Conservation (phyloP, 176 grass and related monocot genomes). For the Carex pumila region DNA sequence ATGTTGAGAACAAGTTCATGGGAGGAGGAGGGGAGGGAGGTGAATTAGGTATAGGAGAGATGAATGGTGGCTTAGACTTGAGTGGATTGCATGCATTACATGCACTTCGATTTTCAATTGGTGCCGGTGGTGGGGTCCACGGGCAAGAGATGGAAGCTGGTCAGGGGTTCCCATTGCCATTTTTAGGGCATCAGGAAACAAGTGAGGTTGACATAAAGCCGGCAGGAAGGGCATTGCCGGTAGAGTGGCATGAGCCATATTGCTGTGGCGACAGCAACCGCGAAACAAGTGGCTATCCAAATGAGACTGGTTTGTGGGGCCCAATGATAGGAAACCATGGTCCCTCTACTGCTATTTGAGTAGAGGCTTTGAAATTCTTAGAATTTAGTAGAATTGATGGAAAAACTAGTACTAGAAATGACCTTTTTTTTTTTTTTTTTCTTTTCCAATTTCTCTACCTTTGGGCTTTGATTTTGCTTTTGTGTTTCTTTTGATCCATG, state of each 20-base stretch:
- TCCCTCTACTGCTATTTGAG: slow-evolving; percentile 50
- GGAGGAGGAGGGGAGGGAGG: background rate
- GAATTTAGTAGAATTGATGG: slow-evolving; percentile 51
- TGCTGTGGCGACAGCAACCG: slow-evolving; percentile 46
- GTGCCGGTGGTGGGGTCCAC: background rate
- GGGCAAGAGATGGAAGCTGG: background rate
- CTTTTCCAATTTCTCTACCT: slow-evolving; percentile 10
- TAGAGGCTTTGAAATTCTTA: background rate
- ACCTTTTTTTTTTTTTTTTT: slow-evolving; percentile 20
- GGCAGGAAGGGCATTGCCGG: slow-evolving; percentile 34
- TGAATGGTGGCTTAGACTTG: background rate
- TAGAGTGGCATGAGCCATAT: slow-evolving; percentile 52
- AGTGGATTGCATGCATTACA: slow-evolving; percentile 2
- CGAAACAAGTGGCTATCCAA: slow-evolving; percentile 31
- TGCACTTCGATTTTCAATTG: slow-evolving; percentile 12
- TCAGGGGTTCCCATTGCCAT: slow-evolving; percentile 3
- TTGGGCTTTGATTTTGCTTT: slow-evolving; percentile 22
- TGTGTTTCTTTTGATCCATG: slow-evolving; percentile 8
- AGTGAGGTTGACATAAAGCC: slow-evolving; percentile 40
- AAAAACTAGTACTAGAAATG: slow-evolving; percentile 34
- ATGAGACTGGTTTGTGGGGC: slow-evolving; percentile 53
- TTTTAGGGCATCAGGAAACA: slow-evolving; percentile 6
- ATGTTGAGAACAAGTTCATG: background rate
- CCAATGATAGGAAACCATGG: slow-evolving; percentile 56
- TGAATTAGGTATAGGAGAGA: slow-evolving; percentile 9